Percentiles rank a stretch among this genome's conserved stretches.
phyloP scores from a whole-genome alignment of 306 rosid genomes.

The Carpinus fangiana region DNA sequence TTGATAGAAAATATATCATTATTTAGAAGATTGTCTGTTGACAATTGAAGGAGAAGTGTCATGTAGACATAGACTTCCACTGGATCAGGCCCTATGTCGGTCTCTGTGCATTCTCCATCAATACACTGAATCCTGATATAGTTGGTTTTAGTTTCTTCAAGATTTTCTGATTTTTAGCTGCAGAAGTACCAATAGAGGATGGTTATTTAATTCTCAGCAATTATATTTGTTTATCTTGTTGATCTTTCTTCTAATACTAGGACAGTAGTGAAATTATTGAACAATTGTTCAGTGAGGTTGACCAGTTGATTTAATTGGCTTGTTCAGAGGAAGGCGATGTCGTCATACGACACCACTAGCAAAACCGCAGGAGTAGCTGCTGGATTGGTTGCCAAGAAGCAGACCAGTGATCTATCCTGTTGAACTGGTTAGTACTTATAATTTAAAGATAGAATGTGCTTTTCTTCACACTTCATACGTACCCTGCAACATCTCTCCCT shows the following conservation, averaged over 20 bases:
- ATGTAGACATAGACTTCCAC: no score
- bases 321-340: slow-evolving; percentile 59
- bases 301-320: slow-evolving; percentile 24
- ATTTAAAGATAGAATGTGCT: slow-evolving; percentile 41
- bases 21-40: neutral
- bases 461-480: slow-evolving; percentile 4
- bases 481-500: slow-evolving; percentile 12
- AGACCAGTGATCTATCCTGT: slow-evolving; percentile 47
- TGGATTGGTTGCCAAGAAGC: slow-evolving; percentile 46
- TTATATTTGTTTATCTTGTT: neutral
- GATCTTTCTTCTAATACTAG: neutral
- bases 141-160: neutral
- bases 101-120: neutral
- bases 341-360: slow-evolving; percentile 48
- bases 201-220: neutral
- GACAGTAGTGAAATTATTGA: neutral
- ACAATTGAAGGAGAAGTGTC: no score
- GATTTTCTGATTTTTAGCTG: neutral
- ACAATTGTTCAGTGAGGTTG: slow-evolving; percentile 10
- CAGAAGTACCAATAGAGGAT: neutral
- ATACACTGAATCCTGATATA: neutral
- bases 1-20: neutral
- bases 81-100: neutral
- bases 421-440: slow-evolving; percentile 43
- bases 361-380: slow-evolving; percentile 42